Base-by-base conservation (phyloP, 2,329 filamentous ascomycete genomes). In the Fusarium sp. region DNA sequence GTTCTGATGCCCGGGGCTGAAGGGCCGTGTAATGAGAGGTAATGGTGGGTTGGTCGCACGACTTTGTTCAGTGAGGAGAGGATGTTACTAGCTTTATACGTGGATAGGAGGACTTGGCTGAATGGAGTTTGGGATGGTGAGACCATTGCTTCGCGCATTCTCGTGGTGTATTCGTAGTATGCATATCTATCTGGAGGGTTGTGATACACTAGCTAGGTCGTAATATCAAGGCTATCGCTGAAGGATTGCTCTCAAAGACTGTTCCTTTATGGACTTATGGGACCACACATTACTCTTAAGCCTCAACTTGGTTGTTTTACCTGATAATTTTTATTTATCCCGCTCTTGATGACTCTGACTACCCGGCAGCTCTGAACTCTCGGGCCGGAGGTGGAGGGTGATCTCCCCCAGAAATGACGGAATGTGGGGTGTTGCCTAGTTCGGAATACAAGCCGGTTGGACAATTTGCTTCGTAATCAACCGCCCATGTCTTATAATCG, bases 1-100 rank as follows among this genome's bases (percentile, higher is more conserved):
- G 1, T 97, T 98, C 80, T 98, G 77, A 65, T 27, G n/a, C 7
- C 18, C 22, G 31, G n/a, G 22, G 25, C 20, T 47, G 52, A 13
- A 29, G 20, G 18, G 20, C n/a, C n/a, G 13, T 45, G 13, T 27
- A 25, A 36, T 50, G 8, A 25, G 9, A 25, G 8, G 31, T 33
- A 40, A 38, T 57, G 27, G 35, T 20, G 29, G 27, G 27, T 50
- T 50, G 25, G 25, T 29, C 25, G 9, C 25, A 50, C 27, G 27
- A 13, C 16, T 52, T n/a, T 8, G 45, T 31, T 52, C 6, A 29
- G 47, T 20, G 27, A 27, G 13, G 29, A 31, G 47, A 11, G 25
- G 47, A 14, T 33, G 31, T 54, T 54, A 8, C 47, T n/a, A 31
- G 27, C 25, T 52, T n/a, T 31, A 18, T 13, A 8, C 10, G 14